These are phyloP conservation scores for Cyanodermella asteris DNA, from an alignment of 2,329 filamentous ascomycete species.

Conservation along the genomic window DNA sequence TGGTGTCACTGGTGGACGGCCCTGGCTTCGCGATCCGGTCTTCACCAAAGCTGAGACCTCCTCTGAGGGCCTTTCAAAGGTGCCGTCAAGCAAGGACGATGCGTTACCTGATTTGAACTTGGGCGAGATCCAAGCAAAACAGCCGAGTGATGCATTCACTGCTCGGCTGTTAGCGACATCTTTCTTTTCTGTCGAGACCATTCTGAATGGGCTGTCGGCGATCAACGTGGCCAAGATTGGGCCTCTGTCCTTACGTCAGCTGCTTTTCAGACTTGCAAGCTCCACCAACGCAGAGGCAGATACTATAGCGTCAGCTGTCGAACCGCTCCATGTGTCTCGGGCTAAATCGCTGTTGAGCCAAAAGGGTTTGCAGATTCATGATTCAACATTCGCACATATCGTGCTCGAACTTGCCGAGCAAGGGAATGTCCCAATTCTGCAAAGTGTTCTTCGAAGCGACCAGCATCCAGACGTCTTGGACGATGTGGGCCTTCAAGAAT, in stretches of 20 bases:
- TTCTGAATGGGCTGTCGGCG: conserved; percentile 46
- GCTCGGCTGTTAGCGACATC: conserved; percentile 65
- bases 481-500: conserved; percentile 30
- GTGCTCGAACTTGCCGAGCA: conserved; percentile 40
- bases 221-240: conserved; percentile 54
- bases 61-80: conserved; percentile 10
- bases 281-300: no score
- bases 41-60: no score
- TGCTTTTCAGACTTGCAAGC: conserved; percentile 42
- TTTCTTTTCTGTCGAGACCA: conserved; percentile 49
- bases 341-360: conserved; percentile 38
- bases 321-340: conserved; percentile 33
- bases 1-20: no score
- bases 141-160: conserved; percentile 45
- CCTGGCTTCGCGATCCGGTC: no score
- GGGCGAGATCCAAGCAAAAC: conserved; percentile 14
- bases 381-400: conserved; percentile 42
- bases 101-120: conserved; percentile 4
- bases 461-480: conserved; percentile 43
- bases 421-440: conserved; percentile 30
- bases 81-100: conserved; percentile 6
- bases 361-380: conserved; percentile 39
- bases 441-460: conserved; percentile 33
- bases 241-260: conserved; percentile 52
- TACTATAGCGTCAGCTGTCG: conserved; percentile 10